These are phyloP conservation scores for Zea mays DNA, from an alignment of 176 grass and related monocot genomes.

Conservation along the genomic window Zm-B73-REFERENCE-NAM-5.0 NC_050098.1:98367001-98367500, in stretches of 20 bases:
- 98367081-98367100: too few relatives aligned
- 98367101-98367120: too few relatives aligned
- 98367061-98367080: too few relatives aligned
- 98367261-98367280: neutral
- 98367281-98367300: neutral
- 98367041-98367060: too few relatives aligned
- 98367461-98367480: slow-evolving; percentile 4
- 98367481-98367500: neutral
- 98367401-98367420: neutral
- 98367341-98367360: slow-evolving; percentile 23
- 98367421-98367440: neutral
- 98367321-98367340: neutral
- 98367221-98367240: slow-evolving; percentile 23
- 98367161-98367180: slow-evolving; percentile 43
- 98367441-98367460: neutral
- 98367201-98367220: neutral
- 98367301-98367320: neutral
- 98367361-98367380: slow-evolving; percentile 31
- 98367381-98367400: slow-evolving; percentile 18
- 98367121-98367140: too few relatives aligned
- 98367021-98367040: too few relatives aligned
- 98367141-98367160: slow-evolving; percentile 15
- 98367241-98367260: slow-evolving; percentile 45
- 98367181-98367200: slow-evolving; percentile 23
- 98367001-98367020: too few relatives aligned